Base-by-base conservation (phyloP, 2,329 filamentous ascomycete species). In the Talaromyces sp. region DNA sequence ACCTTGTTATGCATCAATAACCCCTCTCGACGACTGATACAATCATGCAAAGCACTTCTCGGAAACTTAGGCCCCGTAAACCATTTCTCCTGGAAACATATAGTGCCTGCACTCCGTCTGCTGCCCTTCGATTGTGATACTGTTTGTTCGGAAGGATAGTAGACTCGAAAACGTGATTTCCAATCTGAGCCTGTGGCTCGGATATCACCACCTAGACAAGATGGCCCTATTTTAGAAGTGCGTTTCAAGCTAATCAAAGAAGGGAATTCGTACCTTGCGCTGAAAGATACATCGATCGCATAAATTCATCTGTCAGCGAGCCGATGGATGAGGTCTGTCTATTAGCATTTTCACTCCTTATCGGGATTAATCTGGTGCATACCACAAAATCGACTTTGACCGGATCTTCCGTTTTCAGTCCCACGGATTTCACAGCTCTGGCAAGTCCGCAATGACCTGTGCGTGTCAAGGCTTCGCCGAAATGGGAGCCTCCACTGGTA, bases 1-100 rank as follows among this genome's bases (percentile, higher is more conserved):
- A 92, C 82, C 80, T 99, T 99, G 78, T 88, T 96, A 78, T 99
- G 95, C 81, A 96, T 91, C 68, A 99, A 80, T 25, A 97, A 75
- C 0, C 92, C 91, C 2, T 79, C 70, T 40, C 93, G 83, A 27
- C 81, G 85, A 68, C 91, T 96, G 68, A 88, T 81, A 74, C 90
- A 93, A 74, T 98, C 92, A 61, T 89, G 86, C 71, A 98, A 80
- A 34, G 91, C 80, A 47, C 86, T 77, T 49, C 82, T 84, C 3
- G 94, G 94, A 71, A 98, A 98, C 0, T 80, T 85, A 2, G 83
- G 68, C 0, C 84, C 79, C 49, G 88, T 82, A 84, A 90, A 98
- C 88, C 89, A 93, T 67, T 86, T 88, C 8, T 84, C 79, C 67
- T 89, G 85, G 66, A 95, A 84, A 72, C 90, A 96, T 66, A 98